Evolutionary conservation across 2,329 filamentous ascomycete species (phyloP), one percentile per base, ranked within the genome.

Genomic region (Didymosphaeria variabile): DNA sequence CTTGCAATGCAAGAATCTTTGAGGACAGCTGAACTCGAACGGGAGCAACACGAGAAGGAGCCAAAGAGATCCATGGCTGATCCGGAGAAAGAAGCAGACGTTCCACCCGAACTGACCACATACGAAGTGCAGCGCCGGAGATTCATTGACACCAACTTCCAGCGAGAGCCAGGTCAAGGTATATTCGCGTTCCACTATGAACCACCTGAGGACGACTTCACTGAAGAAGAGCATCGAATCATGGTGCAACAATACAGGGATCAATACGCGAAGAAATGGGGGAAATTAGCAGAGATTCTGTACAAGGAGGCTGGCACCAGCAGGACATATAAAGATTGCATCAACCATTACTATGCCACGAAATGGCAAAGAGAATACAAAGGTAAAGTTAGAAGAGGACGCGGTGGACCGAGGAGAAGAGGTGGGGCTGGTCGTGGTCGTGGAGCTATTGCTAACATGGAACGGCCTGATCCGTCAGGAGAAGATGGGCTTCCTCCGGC

Each of bases 261-360:
- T 63, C 73, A 78, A 46, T 87, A 86, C 60, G 90, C 91, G 0
- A 95, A 95, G 82, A 91, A 93, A 72, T 95, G 91, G 91, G 90
- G 91, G 59, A 88, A 87, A 68, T 88, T 95, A 60, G 90, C 91
- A 5, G 87, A 90, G 60, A 84, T 84, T 26, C 80, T 94, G 19
- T 72, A 75, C 58, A 76, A 77, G 61, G 73, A 77, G 52, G 71
- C 72, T 45, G 75, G 75, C 6, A 85, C 86, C 0, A 83, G 85
- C 32, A 87, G 91, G 26, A 88, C 91, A 69, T 93, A 92, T 77
- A 90, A 90, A 66, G 87, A 91, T 50, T 93, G 90, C 77, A 95
- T 95, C 68, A 90, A 93, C 73, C 93, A 94, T 77, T 95, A 95
- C 78, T 95, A 95, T 77, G 84, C 91, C 64, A 91, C 90, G 73